Evolutionary conservation across 2,329 filamentous ascomycete species (phyloP), one percentile per base, ranked within the genome.

Genomic region (Colletotrichum shisoi): DNA sequence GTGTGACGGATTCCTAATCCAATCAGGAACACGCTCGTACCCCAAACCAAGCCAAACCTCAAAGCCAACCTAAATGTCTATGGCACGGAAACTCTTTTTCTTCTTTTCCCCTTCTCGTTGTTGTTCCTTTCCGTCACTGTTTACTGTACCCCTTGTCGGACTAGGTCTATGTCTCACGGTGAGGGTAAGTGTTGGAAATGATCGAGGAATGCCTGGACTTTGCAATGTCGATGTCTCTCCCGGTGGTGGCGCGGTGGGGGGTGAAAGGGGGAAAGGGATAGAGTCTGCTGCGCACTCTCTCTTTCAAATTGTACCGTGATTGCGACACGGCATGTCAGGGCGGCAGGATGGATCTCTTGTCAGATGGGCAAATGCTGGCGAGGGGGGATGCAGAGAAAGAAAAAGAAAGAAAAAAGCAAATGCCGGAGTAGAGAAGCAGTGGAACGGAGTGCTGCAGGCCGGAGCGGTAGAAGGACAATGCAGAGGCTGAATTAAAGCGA

Each of bases 401-500:
- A 49, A 54, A 27, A 65, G 17, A 54, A 54, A 65, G n/a, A n/a
- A 67, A 58, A 64, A 64, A 60, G 61, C 64, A 64, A 67, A 64
- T 59, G 64, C 54, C 48, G 64, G 31, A 34, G 31, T 54, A 67
- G 61, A 54, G 49, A 51, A 49, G 39, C 44, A 44, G 45, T 62
- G 61, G 61, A 49, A 67, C 59, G 53, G 53, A 51, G 64, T 67
- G 61, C 53, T 49, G 49, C 37, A 57, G 40, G 61, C 54, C 46
- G 49, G 39, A 57, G 40, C 56, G 37, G 34, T 39, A 39, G 27
- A 48, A 27, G 21, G 45, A 59, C 57, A 59, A 49, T 39, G 57
- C 57, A 44, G 19, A 51, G 8, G 45, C 31, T 34, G 24, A 37
- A 34, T 17, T 61, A 61, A 46, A 61, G 37, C 44, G 24, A 60